phyloP scores from a whole-genome alignment of 1,284 basidiomycete genomes.

The Apiotrichum mycotoxinovorans region DNA sequence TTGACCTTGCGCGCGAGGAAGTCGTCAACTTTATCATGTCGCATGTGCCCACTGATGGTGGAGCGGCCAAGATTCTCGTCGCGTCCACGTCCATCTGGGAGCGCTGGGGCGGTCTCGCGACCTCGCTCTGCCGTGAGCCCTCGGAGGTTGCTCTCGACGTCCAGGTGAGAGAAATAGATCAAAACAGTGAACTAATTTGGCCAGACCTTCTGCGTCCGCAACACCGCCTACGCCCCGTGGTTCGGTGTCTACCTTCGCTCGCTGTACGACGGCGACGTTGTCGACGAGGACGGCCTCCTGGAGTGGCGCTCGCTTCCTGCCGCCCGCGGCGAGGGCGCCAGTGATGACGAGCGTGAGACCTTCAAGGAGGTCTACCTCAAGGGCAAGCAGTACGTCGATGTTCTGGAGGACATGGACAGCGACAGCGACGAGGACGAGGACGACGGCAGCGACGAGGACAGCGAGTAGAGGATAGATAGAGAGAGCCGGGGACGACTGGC shows the following conservation, averaged over 20 bases:
- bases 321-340: slow-evolving; percentile 41
- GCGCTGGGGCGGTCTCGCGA: slow-evolving; percentile 43
- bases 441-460: slow-evolving; percentile 33
- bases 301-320: slow-evolving; percentile 46
- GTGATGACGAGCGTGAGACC: slow-evolving; percentile 32
- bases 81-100: slow-evolving; percentile 31
- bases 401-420: slow-evolving; percentile 46
- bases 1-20: slow-evolving; percentile 45
- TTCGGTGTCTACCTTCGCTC: slow-evolving; percentile 47
- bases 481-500: no score
- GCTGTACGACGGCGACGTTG: slow-evolving; percentile 49
- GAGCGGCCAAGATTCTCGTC: slow-evolving; percentile 27
- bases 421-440: slow-evolving; percentile 40
- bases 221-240: slow-evolving; percentile 26
- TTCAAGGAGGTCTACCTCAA: slow-evolving; percentile 36
- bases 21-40: slow-evolving; percentile 45
- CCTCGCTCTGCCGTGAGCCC: slow-evolving; percentile 30
- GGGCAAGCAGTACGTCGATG: slow-evolving; percentile 47
- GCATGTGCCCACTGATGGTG: slow-evolving; percentile 28
- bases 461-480: slow-evolving; percentile 15
- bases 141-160: slow-evolving; percentile 38
- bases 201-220: slow-evolving; percentile 13
- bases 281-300: slow-evolving; percentile 46
- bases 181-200: neutral
- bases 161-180: slow-evolving; percentile 19